Percentiles rank a stretch among this genome's conserved stretches.
Conservation (phyloP, 345 rosid species). For the Limnanthes douglasii region DNA sequence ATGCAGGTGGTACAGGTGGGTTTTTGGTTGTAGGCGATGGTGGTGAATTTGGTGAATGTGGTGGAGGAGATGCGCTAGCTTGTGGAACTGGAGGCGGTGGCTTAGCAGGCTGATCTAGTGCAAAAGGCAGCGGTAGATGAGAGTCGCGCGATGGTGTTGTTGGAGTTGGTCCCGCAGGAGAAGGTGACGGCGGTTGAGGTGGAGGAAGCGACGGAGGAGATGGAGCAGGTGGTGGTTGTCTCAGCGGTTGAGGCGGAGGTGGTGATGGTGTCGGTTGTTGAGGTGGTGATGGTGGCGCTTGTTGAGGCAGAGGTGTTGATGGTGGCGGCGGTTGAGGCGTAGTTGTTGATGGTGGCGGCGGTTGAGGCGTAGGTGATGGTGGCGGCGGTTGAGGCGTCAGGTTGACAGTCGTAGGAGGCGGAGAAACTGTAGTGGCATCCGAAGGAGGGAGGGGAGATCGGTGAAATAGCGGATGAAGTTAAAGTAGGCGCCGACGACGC, state of each 20-base stretch:
- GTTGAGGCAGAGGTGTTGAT: too few relatives aligned
- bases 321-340: too few relatives aligned
- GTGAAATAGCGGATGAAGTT: too few relatives aligned
- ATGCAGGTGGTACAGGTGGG: slow-evolving; percentile 7
- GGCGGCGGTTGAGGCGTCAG: slow-evolving; percentile 16
- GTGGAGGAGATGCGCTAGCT: slow-evolving; percentile 12
- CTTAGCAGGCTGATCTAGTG: slow-evolving; percentile 10
- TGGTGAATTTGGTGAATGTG: slow-evolving; percentile 9
- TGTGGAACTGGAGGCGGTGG: slow-evolving; percentile 12
- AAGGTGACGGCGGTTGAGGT: slow-evolving; percentile 3
- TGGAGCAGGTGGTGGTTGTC: slow-evolving; percentile 11
- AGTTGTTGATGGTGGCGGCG: too few relatives aligned
- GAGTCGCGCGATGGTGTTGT: not conserved
- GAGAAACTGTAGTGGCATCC: too few relatives aligned
- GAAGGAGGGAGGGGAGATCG: too few relatives aligned
- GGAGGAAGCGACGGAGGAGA: slow-evolving; percentile 12
- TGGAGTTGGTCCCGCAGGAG: slow-evolving; percentile 5
- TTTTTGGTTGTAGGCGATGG: slow-evolving; percentile 2
- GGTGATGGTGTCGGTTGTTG: too few relatives aligned
- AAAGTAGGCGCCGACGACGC: too few relatives aligned
- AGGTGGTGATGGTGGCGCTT: too few relatives aligned
- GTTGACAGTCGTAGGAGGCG: too few relatives aligned
- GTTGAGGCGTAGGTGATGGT: slow-evolving; percentile 11
- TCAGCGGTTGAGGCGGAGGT: slow-evolving; percentile 12
- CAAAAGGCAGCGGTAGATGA: slow-evolving; percentile 18